phyloP scores from a whole-genome alignment of 2,329 filamentous ascomycete genomes.

The Colletotrichum acutatum region DNA sequence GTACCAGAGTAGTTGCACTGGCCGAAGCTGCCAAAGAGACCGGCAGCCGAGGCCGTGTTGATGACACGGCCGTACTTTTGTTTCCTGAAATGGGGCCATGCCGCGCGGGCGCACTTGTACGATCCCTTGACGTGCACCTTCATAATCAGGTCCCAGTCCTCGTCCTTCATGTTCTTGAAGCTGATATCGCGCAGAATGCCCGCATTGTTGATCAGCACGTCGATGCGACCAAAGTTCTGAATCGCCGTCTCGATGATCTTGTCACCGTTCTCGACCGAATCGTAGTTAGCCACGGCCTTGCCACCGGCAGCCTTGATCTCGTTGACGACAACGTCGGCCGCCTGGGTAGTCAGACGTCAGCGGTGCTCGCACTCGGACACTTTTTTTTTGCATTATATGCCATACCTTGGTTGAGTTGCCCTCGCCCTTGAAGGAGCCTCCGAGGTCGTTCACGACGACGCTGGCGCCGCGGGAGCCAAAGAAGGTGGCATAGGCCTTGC shows the following conservation, averaged over 20 bases:
- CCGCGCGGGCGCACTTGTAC: constrained; percentile 94
- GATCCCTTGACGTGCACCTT: constrained; percentile 92
- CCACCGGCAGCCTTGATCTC: constrained; percentile 89
- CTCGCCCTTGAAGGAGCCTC: constrained; percentile 92
- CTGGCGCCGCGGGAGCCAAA: constrained; percentile 92
- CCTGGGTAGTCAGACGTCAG: constrained; percentile 58
- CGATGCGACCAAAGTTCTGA: constrained; percentile 84
- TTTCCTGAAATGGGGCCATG: constrained; percentile 98
- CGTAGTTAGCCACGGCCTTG: constrained; percentile 97
- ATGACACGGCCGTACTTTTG: constrained; percentile 98
- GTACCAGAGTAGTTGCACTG: constrained; percentile 92
- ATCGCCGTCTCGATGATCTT: constrained; percentile 93
- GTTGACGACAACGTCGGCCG: constrained; percentile 84
- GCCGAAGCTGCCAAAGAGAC: constrained; percentile 94
- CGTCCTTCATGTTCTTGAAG: constrained; percentile 99
- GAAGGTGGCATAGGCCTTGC: constrained; percentile 87
- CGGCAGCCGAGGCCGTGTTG: constrained; percentile 96
- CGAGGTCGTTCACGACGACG: constrained; percentile 96
- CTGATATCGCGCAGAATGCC: constrained; percentile 94
- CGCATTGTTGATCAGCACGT: constrained; percentile 97
- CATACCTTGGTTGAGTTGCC: constrained; percentile 84
- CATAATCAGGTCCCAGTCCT: constrained; percentile 96
- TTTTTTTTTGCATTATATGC: neutral
- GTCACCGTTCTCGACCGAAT: constrained; percentile 92
- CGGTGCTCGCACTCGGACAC: neutral